Evolutionary conservation across 202 grass and related monocot species (phyloP).

Genomic region (Dendrocalamus latiflorus): DNA sequence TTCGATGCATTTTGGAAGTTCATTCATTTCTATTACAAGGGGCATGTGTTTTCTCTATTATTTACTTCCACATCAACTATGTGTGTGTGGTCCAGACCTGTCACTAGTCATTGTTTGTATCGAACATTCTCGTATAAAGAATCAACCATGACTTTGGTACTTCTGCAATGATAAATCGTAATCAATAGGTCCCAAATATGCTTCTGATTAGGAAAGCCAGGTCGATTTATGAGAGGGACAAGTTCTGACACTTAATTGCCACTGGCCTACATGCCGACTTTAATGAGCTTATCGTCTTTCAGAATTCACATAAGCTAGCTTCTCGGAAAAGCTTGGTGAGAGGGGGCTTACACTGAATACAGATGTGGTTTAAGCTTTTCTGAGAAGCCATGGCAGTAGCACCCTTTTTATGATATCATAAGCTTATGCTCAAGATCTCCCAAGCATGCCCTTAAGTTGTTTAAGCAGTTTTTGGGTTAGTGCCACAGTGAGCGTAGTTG

Average conservation of each 20-base stretch:
- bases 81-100: conserved; percentile 25
- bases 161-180: conserved; percentile 43
- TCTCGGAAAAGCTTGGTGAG: neutral
- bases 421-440: neutral
- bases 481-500: neutral
- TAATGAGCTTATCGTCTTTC: conserved; percentile 6
- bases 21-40: neutral
- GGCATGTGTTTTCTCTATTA: neutral
- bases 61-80: conserved; percentile 12
- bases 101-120: conserved; percentile 31
- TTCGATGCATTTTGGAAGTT: neutral
- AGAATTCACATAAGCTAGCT: conserved; percentile 2
- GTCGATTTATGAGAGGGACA: conserved; percentile 26
- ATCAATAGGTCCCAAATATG: conserved; percentile 22
- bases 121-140: conserved; percentile 1
- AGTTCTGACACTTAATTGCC: conserved; percentile 11
- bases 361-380: neutral
- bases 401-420: neutral
- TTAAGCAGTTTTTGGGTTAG: neutral
- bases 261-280: conserved; percentile 3
- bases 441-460: neutral
- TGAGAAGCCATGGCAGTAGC: neutral
- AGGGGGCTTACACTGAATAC: neutral
- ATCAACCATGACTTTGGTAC: conserved; percentile 29
- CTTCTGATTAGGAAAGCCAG: neutral